phyloP scores from a whole-genome alignment of 495 filamentous ascomycete species.

The Cercophora newfieldiana region DNA sequence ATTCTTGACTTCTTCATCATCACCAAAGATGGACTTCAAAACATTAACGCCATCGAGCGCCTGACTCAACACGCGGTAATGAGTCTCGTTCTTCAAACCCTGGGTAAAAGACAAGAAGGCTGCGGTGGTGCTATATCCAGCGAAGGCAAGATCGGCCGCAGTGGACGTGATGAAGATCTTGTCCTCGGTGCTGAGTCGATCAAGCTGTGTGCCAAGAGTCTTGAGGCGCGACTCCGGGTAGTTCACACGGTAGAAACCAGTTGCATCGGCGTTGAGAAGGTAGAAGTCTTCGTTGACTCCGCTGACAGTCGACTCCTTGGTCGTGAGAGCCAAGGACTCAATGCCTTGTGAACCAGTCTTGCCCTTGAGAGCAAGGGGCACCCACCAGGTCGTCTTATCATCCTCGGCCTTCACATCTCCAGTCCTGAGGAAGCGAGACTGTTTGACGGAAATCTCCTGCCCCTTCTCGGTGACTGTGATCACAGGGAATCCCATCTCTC shows the following conservation, averaged over 20 bases:
- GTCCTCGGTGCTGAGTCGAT: slow-evolving; percentile 76
- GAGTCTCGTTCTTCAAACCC: slow-evolving; percentile 75
- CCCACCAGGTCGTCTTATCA: slow-evolving; percentile 93
- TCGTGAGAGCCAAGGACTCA: slow-evolving; percentile 61
- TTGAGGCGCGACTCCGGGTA: slow-evolving; percentile 77
- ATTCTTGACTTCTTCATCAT: slow-evolving; percentile 53
- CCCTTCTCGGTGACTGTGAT: slow-evolving; percentile 76
- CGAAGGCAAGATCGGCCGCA: slow-evolving; percentile 85
- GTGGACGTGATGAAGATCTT: slow-evolving; percentile 90
- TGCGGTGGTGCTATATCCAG: slow-evolving; percentile 77
- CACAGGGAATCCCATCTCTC: slow-evolving; percentile 90
- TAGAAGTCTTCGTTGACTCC: slow-evolving; percentile 81
- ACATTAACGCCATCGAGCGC: slow-evolving; percentile 65
- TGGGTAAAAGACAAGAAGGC: slow-evolving; percentile 78
- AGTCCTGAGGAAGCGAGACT: slow-evolving; percentile 84
- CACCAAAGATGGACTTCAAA: slow-evolving; percentile 53
- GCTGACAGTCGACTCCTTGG: slow-evolving; percentile 70
- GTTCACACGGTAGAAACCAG: slow-evolving; percentile 91
- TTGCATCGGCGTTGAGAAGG: slow-evolving; percentile 85
- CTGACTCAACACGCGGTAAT: slow-evolving; percentile 87
- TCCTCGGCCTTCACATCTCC: slow-evolving; percentile 84
- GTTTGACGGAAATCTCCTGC: slow-evolving; percentile 75
- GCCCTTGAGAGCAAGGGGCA: slow-evolving; percentile 77
- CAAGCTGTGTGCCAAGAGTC: slow-evolving; percentile 72
- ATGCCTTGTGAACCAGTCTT: slow-evolving; percentile 53